These are phyloP conservation scores for Cryptococcus neoformans DNA, from an alignment of 1,284 basidiomycete species.

Conservation along the genomic window DNA sequence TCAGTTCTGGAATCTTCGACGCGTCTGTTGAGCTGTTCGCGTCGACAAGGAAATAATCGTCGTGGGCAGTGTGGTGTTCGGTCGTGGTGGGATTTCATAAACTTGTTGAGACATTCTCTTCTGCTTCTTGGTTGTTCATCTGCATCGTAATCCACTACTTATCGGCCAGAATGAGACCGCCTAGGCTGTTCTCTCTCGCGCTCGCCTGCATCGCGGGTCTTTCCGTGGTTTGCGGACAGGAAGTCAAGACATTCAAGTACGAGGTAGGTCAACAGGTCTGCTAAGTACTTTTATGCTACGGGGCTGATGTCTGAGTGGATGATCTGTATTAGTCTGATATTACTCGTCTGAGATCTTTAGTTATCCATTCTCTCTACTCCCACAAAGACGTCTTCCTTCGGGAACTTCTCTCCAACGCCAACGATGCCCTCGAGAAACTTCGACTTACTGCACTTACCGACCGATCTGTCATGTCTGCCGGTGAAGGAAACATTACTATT, in stretches of 20 bases:
- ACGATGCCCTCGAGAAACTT: slow-evolving; percentile 91
- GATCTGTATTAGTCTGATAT: slow-evolving; percentile 70
- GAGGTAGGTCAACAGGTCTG: slow-evolving; percentile 57
- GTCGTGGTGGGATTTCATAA: no score
- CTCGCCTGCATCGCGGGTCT: slow-evolving; percentile 53
- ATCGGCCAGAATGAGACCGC: slow-evolving; percentile 21
- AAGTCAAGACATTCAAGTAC: slow-evolving; percentile 55
- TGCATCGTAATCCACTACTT: no score
- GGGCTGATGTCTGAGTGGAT: background rate
- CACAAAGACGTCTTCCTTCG: slow-evolving; percentile 86
- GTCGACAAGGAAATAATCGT: no score
- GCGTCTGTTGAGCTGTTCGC: no score
- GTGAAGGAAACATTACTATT: slow-evolving; percentile 78
- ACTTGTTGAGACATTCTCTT: no score
- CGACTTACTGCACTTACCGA: slow-evolving; percentile 80
- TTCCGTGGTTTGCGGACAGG: slow-evolving; percentile 56
- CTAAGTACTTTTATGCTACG: background rate
- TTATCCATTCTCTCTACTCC: slow-evolving; percentile 63
- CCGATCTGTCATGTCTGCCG: slow-evolving; percentile 58
- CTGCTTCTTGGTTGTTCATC: no score
- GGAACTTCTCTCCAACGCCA: slow-evolving; percentile 89
- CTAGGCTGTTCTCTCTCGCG: slow-evolving; percentile 12
- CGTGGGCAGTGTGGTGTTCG: no score
- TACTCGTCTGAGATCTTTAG: slow-evolving; percentile 81
- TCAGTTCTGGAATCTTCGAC: no score